Conservation (phyloP, 768 basidiomycete species). For the Strobilomyces echinocephalus region DNA sequence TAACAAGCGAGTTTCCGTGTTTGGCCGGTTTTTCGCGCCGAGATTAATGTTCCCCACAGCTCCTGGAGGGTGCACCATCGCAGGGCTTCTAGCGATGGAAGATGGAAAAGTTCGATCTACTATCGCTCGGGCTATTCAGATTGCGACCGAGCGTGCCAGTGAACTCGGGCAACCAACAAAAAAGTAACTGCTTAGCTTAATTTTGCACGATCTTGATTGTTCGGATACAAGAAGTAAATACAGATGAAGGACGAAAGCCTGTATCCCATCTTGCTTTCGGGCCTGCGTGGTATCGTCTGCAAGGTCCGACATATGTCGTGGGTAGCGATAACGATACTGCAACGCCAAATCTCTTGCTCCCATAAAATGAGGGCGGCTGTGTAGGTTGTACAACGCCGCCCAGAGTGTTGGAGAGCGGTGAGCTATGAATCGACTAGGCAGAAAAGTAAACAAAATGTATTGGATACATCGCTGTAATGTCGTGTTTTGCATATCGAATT, state of each 20-base stretch:
- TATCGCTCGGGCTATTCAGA: constrained; percentile 91
- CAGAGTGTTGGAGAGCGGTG: constrained; percentile 94
- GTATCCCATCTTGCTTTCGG: constrained; percentile 36
- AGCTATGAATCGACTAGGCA: neutral
- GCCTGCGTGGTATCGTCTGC: constrained; percentile 23
- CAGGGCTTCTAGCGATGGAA: constrained; percentile 91
- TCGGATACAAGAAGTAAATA: neutral
- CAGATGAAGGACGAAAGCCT: constrained; percentile 2
- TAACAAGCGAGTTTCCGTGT: constrained; percentile 68
- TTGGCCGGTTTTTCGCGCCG: neutral
- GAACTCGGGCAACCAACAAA: constrained; percentile 71
- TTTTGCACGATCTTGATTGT: neutral
- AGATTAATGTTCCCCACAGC: constrained; percentile 44
- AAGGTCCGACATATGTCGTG: constrained; percentile 33
- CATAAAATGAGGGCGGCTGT: constrained; percentile 95
- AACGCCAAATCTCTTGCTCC: constrained; percentile 61
- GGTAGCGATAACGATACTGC: constrained; percentile 29
- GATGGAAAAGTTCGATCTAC: constrained; percentile 92
- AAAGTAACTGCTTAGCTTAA: constrained; percentile 32
- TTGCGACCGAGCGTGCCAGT: constrained; percentile 85
- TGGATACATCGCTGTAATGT: neutral
- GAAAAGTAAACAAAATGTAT: neutral
- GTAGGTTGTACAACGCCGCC: constrained; percentile 63
- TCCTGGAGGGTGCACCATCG: constrained; percentile 97
- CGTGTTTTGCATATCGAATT: neutral